These are phyloP conservation scores for Fusarium sp. DNA, from an alignment of 2,329 filamentous ascomycete species.

Conservation along the genomic window DNA sequence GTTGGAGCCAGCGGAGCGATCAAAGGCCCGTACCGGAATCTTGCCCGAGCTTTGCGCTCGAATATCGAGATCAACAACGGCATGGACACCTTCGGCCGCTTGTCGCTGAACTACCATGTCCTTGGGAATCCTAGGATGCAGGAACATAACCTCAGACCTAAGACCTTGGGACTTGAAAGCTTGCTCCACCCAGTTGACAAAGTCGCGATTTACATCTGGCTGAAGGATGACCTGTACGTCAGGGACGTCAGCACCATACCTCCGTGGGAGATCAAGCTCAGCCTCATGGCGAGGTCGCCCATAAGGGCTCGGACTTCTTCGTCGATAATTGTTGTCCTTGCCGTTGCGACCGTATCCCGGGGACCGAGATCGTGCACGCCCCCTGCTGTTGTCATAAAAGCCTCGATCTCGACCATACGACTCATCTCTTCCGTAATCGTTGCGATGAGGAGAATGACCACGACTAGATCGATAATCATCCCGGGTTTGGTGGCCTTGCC, in stretches of 20 bases:
- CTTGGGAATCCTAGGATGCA: constrained; percentile 80
- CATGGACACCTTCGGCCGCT: constrained; percentile 87
- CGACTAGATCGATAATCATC: constrained; percentile 74
- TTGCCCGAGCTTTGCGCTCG: constrained; percentile 75
- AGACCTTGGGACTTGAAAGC: constrained; percentile 78
- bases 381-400: constrained; percentile 52
- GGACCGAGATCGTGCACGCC: constrained; percentile 75
- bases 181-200: constrained; percentile 83
- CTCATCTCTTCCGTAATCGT: constrained; percentile 69
- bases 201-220: constrained; percentile 80
- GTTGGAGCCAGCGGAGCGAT: constrained; percentile 76
- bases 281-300: constrained; percentile 59
- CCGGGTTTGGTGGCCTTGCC: constrained; percentile 60
- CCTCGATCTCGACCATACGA: constrained; percentile 62
- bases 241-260: constrained; percentile 79
- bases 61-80: constrained; percentile 80
- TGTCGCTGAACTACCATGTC: constrained; percentile 84
- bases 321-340: constrained; percentile 66
- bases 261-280: constrained; percentile 76
- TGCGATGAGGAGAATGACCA: constrained; percentile 66
- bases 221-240: constrained; percentile 90
- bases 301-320: constrained; percentile 76
- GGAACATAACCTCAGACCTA: constrained; percentile 80
- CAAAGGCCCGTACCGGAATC: constrained; percentile 86
- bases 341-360: constrained; percentile 60